These are phyloP conservation scores for Prunus davidiana DNA, from an alignment of 306 rosid species.

Conservation along the genomic window DNA sequence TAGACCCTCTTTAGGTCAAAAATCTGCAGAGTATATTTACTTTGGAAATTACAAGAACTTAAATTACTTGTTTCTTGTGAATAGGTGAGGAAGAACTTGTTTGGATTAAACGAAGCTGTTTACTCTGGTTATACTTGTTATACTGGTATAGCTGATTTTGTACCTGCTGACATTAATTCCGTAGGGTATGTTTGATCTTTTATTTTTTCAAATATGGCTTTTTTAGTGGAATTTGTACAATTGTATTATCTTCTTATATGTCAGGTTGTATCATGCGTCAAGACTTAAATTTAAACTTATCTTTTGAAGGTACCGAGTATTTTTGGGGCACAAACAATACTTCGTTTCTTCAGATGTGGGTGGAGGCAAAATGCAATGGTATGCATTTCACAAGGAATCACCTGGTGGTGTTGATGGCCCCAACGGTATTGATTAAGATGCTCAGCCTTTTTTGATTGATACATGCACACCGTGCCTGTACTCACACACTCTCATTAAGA, in stretches of 20 bases:
- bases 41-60: not conserved
- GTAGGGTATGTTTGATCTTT: slow-evolving; percentile 65
- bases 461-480: not conserved
- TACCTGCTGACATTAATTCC: slow-evolving; percentile 86
- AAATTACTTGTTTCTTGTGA: slow-evolving; percentile 1
- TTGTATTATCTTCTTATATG: not conserved
- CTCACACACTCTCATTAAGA: no score
- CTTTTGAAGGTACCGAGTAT: slow-evolving; percentile 84
- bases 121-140: slow-evolving; percentile 96
- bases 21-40: not conserved
- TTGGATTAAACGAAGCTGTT: slow-evolving; percentile 60
- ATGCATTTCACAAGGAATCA: slow-evolving; percentile 82
- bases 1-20: not conserved
- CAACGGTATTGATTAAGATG: slow-evolving; percentile 41
- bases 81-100: slow-evolving; percentile 76
- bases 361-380: slow-evolving; percentile 99
- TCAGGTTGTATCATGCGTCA: slow-evolving; percentile 15
- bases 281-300: slow-evolving; percentile 31
- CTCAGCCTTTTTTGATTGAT: slow-evolving; percentile 20
- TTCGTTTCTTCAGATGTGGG: slow-evolving; percentile 98
- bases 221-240: slow-evolving; percentile 9
- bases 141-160: slow-evolving; percentile 92
- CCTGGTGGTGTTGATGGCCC: slow-evolving; percentile 75
- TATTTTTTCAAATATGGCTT: not conserved
- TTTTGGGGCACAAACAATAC: slow-evolving; percentile 98